These are phyloP conservation scores for Vigna hirtella DNA, from an alignment of 306 rosid genomes.

Conservation along the genomic window DNA sequence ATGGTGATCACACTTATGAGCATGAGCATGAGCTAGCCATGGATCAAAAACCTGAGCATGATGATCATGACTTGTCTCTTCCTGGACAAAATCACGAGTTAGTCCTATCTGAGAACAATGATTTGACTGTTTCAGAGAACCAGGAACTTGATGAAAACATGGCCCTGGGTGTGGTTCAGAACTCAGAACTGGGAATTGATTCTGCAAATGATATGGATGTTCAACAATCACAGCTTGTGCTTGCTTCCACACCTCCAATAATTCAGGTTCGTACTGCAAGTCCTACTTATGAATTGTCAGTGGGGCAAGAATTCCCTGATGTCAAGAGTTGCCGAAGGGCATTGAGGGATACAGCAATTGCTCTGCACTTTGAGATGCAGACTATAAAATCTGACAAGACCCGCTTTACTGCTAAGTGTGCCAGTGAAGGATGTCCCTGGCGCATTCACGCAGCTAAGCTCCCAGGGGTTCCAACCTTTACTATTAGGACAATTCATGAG, in stretches of 20 bases:
- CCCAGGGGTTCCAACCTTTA: constrained; percentile 85
- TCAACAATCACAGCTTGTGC: constrained; percentile 56
- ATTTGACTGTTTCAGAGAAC: constrained; percentile 63
- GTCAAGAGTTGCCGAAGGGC: constrained; percentile 90
- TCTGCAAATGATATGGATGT: constrained; percentile 55
- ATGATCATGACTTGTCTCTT: constrained; percentile 68
- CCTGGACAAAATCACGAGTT: constrained; percentile 62
- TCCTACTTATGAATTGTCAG: constrained; percentile 66
- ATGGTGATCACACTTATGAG: constrained; percentile 64
- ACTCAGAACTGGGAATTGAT: constrained; percentile 74
- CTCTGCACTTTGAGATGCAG: constrained; percentile 83
- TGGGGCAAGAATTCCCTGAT: constrained; percentile 87
- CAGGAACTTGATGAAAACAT: constrained; percentile 76
- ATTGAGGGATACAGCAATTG: constrained; percentile 83
- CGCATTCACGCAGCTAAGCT: constrained; percentile 92
- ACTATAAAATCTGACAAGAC: constrained; percentile 89
- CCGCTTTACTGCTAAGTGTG: constrained; percentile 88
- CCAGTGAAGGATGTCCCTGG: constrained; percentile 87
- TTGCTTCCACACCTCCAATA: constrained; percentile 42
- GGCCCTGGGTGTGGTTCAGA: constrained; percentile 64
- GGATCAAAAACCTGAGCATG: constrained; percentile 78
- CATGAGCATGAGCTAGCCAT: constrained; percentile 66
- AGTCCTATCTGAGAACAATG: constrained; percentile 66
- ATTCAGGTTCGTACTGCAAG: constrained; percentile 64
- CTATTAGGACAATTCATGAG: constrained; percentile 78